phyloP scores from a whole-genome alignment of 352 stramenopile genomes.

The Phytophthora vignae region DNA sequence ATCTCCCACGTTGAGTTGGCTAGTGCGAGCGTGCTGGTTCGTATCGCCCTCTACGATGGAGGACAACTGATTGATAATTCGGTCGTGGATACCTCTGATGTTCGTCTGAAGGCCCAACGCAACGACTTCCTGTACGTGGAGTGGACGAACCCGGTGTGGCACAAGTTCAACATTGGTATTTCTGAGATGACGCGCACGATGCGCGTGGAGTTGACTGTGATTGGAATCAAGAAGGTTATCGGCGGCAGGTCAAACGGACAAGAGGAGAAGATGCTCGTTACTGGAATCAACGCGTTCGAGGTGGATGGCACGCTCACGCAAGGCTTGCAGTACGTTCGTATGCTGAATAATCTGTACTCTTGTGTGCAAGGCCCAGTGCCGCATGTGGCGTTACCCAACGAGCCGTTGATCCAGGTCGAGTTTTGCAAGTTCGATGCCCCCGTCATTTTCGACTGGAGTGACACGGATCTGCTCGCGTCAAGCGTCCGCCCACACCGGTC shows the following conservation, averaged over 20 bases:
- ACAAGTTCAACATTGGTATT: constrained; percentile 82
- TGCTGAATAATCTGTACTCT: constrained; percentile 85
- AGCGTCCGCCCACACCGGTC: constrained; percentile 53
- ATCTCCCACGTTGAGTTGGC: constrained; percentile 57
- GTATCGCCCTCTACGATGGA: constrained; percentile 82
- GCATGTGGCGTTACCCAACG: constrained; percentile 71
- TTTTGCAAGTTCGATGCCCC: constrained; percentile 65
- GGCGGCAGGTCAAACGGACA: constrained; percentile 47
- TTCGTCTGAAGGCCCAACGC: constrained; percentile 75
- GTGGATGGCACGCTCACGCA: constrained; percentile 75
- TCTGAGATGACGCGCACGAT: constrained; percentile 76
- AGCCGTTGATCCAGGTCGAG: constrained; percentile 78
- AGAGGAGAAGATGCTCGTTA: constrained; percentile 83
- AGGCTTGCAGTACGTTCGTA: constrained; percentile 76
- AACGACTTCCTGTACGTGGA: constrained; percentile 79
- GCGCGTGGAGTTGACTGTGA: constrained; percentile 77
- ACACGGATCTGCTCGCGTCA: constrained; percentile 31
- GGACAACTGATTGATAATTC: constrained; percentile 75
- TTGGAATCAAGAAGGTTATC: constrained; percentile 78
- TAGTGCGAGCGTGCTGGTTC: constrained; percentile 75
- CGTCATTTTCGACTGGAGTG: constrained; percentile 84
- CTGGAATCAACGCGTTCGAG: constrained; percentile 85
- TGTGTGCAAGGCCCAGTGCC: constrained; percentile 77
- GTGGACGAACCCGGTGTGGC: constrained; percentile 79
- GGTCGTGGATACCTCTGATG: constrained; percentile 72